Evolutionary conservation across 108 stramenopile genomes (phyloP).

Genomic region (Pseudonitzschia pungens): DNA sequence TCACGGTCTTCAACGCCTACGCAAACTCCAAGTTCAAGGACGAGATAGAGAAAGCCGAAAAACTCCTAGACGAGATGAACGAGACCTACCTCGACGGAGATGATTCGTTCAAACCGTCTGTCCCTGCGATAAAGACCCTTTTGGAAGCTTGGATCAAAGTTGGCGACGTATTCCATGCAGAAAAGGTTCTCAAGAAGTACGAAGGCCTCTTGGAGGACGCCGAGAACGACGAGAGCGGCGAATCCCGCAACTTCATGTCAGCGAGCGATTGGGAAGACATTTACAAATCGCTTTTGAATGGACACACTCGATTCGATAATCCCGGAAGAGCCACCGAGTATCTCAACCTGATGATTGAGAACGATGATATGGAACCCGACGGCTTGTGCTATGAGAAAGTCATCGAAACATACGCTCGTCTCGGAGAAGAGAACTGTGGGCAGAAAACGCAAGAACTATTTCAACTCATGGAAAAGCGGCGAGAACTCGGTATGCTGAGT

Average conservation of each 20-base stretch:
- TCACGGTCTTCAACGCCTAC: conserved; percentile 58
- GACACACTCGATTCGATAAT: conserved; percentile 28
- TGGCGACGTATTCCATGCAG: conserved; percentile 34
- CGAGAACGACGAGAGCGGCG: conserved; percentile 11
- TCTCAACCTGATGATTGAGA: conserved; percentile 41
- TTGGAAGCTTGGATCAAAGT: conserved; percentile 57
- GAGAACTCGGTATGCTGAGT: conserved; percentile 34
- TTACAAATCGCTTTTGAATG: conserved; percentile 39
- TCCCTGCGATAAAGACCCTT: conserved; percentile 31
- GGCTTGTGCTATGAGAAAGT: conserved; percentile 37
- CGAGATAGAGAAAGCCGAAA: conserved; percentile 55
- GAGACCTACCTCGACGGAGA: conserved; percentile 47
- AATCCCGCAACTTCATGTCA: background rate
- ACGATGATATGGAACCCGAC: conserved; percentile 31
- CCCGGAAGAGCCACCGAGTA: conserved; percentile 29
- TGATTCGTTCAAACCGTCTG: conserved; percentile 42
- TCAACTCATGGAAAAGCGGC: conserved; percentile 51
- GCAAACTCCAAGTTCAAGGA: conserved; percentile 40
- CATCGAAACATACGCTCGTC: conserved; percentile 38
- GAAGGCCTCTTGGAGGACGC: conserved; percentile 32
- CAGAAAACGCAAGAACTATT: conserved; percentile 50
- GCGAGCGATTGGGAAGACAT: conserved; percentile 34
- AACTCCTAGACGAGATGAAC: conserved; percentile 60
- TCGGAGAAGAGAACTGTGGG: conserved; percentile 27
- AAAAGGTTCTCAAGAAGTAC: conserved; percentile 35